A percentile compares a stretch with the other conserved stretches of the same genome.
Evolutionary conservation across 495 filamentous ascomycete species (phyloP).

Genomic region (Articulospora tetracladia): DNA sequence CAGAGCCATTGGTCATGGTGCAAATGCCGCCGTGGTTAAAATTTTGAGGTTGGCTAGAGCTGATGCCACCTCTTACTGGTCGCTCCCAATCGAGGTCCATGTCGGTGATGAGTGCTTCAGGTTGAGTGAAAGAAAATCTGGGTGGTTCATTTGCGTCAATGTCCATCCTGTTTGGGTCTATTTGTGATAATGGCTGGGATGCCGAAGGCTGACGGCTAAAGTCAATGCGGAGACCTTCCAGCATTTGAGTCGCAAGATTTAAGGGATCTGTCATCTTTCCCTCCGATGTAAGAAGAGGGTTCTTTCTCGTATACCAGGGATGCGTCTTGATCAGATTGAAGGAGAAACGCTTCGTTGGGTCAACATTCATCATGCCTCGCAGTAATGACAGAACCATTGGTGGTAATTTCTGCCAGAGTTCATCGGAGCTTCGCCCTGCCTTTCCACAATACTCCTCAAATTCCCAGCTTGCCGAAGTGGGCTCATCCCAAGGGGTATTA

Average conservation of each 20-base stretch:
- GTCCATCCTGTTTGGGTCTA: constrained; percentile 46
- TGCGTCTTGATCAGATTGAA: constrained; percentile 86
- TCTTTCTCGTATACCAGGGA: constrained; percentile 89
- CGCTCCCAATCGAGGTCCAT: constrained; percentile 50
- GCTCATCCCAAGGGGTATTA: constrained; percentile 98
- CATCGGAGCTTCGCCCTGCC: constrained; percentile 74
- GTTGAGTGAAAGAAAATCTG: constrained; percentile 68
- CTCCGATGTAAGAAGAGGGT: constrained; percentile 67
- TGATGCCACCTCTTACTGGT: constrained; percentile 27
- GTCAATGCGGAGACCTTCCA: constrained; percentile 88
- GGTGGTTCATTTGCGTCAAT: constrained; percentile 38
- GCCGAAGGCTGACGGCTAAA: constrained; percentile 64
- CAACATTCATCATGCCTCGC: constrained; percentile 88
- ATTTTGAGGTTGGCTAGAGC: constrained; percentile 43
- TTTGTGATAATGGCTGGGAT: constrained; percentile 37
- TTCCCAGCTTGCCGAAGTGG: constrained; percentile 74
- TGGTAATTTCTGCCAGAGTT: constrained; percentile 81
- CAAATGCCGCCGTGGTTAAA: constrained; percentile 9
- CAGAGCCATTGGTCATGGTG: constrained; percentile 14
- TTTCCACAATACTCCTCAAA: constrained; percentile 80
- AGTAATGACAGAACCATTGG: constrained; percentile 77
- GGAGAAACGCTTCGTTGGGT: constrained; percentile 71
- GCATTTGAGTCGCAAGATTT: constrained; percentile 84
- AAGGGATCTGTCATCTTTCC: constrained; percentile 78
- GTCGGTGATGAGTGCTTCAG: constrained; percentile 53